Percentiles rank a stretch among this genome's conserved stretches.
Evolutionary conservation across 208 protist species (phyloP).

Genomic region (Crithidia expoeki): DNA sequence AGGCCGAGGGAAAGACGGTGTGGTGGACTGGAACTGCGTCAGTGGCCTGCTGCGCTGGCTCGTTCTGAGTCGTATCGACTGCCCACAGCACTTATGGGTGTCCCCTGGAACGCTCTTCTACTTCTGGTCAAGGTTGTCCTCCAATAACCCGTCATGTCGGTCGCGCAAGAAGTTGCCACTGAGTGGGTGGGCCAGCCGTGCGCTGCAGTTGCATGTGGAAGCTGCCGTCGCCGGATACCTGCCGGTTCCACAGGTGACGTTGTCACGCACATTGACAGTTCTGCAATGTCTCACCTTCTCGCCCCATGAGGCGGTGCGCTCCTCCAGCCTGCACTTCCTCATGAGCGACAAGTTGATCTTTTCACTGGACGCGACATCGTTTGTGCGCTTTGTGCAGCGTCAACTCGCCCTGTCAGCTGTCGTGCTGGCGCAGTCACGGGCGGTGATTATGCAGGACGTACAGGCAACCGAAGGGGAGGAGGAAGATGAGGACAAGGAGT

Average conservation of each 20-base stretch:
- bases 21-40: conserved; percentile 16
- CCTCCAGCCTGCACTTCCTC: conserved; percentile 17
- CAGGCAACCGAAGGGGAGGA: neutral
- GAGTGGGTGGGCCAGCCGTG: conserved; percentile 20
- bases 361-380: conserved; percentile 10
- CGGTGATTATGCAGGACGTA: neutral
- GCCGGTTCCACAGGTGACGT: conserved; percentile 19
- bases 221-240: conserved; percentile 20
- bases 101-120: neutral
- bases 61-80: conserved; percentile 10
- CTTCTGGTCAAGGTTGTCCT: conserved; percentile 9
- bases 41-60: conserved; percentile 14
- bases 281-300: conserved; percentile 25
- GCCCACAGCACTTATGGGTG: conserved; percentile 16
- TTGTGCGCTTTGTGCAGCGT: conserved; percentile 10
- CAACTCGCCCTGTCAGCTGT: conserved; percentile 4
- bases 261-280: conserved; percentile 17
- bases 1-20: neutral
- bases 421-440: conserved; percentile 11
- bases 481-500: too few species aligned
- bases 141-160: conserved; percentile 1
- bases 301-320: conserved; percentile 8
- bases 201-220: conserved; percentile 32
- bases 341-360: conserved; percentile 9
- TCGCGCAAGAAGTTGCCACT: conserved; percentile 22